A percentile compares a stretch with the other conserved stretches of the same genome.
Evolutionary conservation across 1,139 yeast genomes (phyloP).

Genomic region (Pichia sp.): DNA sequence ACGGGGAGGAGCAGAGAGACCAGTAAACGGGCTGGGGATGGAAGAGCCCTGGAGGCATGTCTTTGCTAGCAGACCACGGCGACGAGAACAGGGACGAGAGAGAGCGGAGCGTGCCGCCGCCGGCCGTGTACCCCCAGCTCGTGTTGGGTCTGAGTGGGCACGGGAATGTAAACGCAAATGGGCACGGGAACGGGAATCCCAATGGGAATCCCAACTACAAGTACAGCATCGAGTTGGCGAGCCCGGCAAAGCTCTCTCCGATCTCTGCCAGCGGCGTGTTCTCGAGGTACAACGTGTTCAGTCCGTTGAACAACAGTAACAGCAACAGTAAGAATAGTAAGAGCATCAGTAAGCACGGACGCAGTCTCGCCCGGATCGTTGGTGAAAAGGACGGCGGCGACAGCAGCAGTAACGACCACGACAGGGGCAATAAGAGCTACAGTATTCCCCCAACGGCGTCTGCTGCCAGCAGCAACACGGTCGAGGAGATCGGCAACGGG

Average conservation of each 20-base stretch:
- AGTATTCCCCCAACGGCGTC: neutral
- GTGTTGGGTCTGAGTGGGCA: neutral
- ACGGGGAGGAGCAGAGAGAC: no score
- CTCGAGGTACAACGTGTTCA: neutral
- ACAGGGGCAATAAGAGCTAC: neutral
- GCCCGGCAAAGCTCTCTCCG: neutral
- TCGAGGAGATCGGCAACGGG: neutral
- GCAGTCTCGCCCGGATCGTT: no score
- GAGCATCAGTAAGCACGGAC: neutral
- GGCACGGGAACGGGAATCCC: neutral
- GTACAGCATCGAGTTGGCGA: neutral
- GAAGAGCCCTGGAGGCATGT: neutral
- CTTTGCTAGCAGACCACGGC: neutral
- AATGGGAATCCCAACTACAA: neutral
- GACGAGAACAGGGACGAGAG: neutral
- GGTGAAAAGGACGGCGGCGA: neutral
- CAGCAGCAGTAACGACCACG: neutral
- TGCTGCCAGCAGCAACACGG: neutral
- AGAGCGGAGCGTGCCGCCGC: neutral
- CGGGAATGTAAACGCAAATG: neutral
- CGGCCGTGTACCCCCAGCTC: neutral
- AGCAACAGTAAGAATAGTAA: neutral
- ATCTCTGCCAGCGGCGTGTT: slow-evolving; percentile 1
- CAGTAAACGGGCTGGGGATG: neutral
- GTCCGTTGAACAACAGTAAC: neutral